Evolutionary conservation across 2,329 filamentous ascomycete genomes (phyloP).

Genomic region (Aureobasidium subglaciale): DNA sequence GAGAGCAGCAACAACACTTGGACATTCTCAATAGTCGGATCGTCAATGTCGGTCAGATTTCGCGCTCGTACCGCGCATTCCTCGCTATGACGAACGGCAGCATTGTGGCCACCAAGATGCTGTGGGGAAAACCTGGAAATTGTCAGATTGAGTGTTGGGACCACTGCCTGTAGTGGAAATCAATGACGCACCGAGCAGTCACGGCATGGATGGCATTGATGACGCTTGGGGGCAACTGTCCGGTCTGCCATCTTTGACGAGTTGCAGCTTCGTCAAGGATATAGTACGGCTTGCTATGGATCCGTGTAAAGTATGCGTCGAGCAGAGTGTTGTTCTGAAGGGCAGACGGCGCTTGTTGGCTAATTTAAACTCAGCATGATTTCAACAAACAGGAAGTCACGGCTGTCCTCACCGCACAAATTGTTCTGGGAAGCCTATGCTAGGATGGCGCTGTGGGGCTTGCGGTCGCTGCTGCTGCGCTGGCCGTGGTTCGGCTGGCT

Average conservation of each 20-base stretch:
- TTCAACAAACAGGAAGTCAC: background rate
- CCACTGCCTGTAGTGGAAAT: slow-evolving; percentile 42
- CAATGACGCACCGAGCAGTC: slow-evolving; percentile 39
- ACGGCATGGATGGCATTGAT: slow-evolving; percentile 48
- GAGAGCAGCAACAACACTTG: slow-evolving; percentile 70
- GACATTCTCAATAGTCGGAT: slow-evolving; percentile 70
- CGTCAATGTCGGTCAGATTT: slow-evolving; percentile 66
- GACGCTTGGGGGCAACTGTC: slow-evolving; percentile 51
- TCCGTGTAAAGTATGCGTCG: slow-evolving; percentile 70
- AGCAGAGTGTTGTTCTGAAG: slow-evolving; percentile 33
- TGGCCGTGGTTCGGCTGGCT: background rate
- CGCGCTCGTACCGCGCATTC: slow-evolving; percentile 67
- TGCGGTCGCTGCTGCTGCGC: background rate
- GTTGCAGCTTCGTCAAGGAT: slow-evolving; percentile 72
- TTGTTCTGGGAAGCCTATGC: slow-evolving; percentile 7
- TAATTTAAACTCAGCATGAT: background rate
- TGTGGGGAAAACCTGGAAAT: slow-evolving; percentile 59
- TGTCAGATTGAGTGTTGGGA: slow-evolving; percentile 25
- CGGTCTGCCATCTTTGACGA: slow-evolving; percentile 62
- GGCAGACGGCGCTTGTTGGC: slow-evolving; percentile 9
- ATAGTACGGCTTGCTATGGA: slow-evolving; percentile 76
- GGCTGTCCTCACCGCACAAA: slow-evolving; percentile 8
- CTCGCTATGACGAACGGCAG: slow-evolving; percentile 61
- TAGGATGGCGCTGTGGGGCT: slow-evolving; percentile 8
- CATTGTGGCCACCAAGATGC: slow-evolving; percentile 56